Percentiles rank a stretch among this genome's conserved stretches.
These are phyloP conservation scores for Benincasa hispida DNA, from an alignment of 306 rosid species.

Conservation along the genomic window DNA sequence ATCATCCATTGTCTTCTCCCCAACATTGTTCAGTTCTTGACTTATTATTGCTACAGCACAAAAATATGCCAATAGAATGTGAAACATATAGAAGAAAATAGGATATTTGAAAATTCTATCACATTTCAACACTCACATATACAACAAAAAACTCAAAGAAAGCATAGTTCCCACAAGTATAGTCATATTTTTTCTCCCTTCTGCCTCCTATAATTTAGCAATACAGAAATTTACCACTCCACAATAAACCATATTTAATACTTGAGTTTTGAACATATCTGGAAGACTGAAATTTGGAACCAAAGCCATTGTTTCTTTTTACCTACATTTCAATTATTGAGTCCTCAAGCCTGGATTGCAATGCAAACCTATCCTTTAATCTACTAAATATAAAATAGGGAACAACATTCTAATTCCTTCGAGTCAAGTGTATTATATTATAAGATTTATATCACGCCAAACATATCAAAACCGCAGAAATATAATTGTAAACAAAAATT, in stretches of 20 bases:
- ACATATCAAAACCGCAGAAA: background rate
- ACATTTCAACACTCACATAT: background rate
- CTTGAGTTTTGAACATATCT: background rate
- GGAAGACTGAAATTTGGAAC: background rate
- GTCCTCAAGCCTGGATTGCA: background rate
- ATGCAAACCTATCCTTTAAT: background rate
- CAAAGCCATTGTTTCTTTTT: background rate
- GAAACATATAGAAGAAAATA: background rate
- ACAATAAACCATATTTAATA: background rate
- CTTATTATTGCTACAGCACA: slow-evolving; percentile 3
- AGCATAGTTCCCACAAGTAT: background rate
- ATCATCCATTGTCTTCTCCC: background rate
- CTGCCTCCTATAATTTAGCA: background rate
- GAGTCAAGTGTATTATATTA: background rate
- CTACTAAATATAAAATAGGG: background rate
- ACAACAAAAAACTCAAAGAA: background rate
- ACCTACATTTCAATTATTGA: background rate
- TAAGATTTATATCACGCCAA: background rate
- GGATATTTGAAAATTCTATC: background rate
- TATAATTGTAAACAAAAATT: background rate
- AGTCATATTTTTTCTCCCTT: background rate
- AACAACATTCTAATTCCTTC: background rate
- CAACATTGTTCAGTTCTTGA: background rate
- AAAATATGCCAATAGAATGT: background rate
- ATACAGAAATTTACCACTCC: background rate